Percentiles rank a stretch among this genome's conserved stretches.
Conservation (phyloP, 78 protist species). For the Dictyostelium capitatum region DNA sequence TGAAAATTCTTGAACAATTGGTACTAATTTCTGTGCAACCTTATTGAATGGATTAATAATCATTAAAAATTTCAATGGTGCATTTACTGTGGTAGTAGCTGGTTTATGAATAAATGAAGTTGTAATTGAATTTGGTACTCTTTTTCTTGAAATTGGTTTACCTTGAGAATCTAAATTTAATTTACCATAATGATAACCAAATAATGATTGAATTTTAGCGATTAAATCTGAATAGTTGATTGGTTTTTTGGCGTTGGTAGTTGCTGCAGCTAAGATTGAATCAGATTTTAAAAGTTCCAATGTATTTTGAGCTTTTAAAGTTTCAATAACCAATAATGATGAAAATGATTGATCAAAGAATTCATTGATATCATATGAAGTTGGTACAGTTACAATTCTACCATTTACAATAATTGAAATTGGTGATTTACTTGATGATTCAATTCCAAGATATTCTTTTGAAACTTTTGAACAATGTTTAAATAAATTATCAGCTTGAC, state of each 20-base stretch:
- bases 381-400: conserved; percentile 15
- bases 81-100: neutral
- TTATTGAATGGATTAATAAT: conserved; percentile 80
- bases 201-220: conserved; percentile 1
- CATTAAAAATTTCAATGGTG: conserved; percentile 8
- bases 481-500: conserved; percentile 5
- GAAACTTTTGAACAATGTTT: neutral
- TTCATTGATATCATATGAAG: neutral
- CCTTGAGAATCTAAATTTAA: neutral
- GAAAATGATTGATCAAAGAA: neutral
- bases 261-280: neutral
- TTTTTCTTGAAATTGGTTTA: neutral
- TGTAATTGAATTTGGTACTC: conserved; percentile 1
- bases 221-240: neutral
- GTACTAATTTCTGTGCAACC: conserved; percentile 51
- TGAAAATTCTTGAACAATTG: conserved; percentile 58
- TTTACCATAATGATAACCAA: conserved; percentile 12
- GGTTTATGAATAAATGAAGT: conserved; percentile 41
- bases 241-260: neutral
- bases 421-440: neutral
- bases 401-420: conserved; percentile 10
- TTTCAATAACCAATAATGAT: neutral
- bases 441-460: neutral
- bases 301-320: neutral
- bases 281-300: neutral